These are phyloP conservation scores for Pharnaceum exiguum DNA, from an alignment of 148 eudicot species.

Conservation along the genomic window DNA sequence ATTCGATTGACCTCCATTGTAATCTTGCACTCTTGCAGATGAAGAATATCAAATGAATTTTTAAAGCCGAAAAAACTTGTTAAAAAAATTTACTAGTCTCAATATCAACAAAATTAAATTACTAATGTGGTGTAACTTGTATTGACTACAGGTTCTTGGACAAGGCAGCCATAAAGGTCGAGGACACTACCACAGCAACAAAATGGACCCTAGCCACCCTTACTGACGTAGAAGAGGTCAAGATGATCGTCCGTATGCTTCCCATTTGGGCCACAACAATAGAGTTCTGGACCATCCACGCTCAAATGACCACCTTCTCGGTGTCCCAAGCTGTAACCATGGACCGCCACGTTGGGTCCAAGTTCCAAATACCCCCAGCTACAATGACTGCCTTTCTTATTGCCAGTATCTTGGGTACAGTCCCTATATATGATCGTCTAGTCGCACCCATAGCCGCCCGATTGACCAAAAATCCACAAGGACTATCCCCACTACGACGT, in stretches of 20 bases:
- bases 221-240: slow-evolving; percentile 65
- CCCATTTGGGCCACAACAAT: slow-evolving; percentile 76
- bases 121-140: neutral
- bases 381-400: slow-evolving; percentile 58
- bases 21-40: no score
- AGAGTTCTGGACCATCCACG: slow-evolving; percentile 58
- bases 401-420: slow-evolving; percentile 39
- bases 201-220: slow-evolving; percentile 31
- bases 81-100: neutral
- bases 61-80: no score
- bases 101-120: neutral
- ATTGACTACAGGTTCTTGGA: slow-evolving; percentile 24
- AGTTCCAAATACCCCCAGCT: slow-evolving; percentile 56
- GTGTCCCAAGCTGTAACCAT: slow-evolving; percentile 61
- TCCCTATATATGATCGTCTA: slow-evolving; percentile 51
- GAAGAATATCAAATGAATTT: no score
- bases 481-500: slow-evolving; percentile 40
- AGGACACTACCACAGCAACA: slow-evolving; percentile 7
- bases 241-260: slow-evolving; percentile 48
- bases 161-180: slow-evolving; percentile 27
- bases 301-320: slow-evolving; percentile 68
- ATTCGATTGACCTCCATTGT: no score
- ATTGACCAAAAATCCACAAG: slow-evolving; percentile 33
- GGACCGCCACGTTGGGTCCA: slow-evolving; percentile 42
- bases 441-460: slow-evolving; percentile 38